Percentiles rank a stretch among this genome's conserved stretches.
Evolutionary conservation across 2,329 filamentous ascomycete species (phyloP).

Genomic region (Arthroderma uncinatum): DNA sequence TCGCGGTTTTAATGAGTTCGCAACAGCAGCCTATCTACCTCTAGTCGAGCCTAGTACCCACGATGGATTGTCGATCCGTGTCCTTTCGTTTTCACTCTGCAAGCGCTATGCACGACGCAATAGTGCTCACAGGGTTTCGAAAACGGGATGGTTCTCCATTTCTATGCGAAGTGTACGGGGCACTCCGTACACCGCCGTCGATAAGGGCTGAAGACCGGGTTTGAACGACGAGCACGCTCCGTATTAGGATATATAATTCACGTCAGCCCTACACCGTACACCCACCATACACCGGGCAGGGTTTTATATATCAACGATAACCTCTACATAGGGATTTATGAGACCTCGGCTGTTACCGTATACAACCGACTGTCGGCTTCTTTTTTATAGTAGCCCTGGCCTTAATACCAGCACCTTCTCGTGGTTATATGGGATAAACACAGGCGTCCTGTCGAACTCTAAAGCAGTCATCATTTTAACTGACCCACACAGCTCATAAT

Average conservation of each 20-base stretch:
- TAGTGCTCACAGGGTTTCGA: not conserved
- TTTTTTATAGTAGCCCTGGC: not conserved
- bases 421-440: not conserved
- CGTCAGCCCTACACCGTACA: no score
- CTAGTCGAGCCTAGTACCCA: not conserved
- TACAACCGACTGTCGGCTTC: not conserved
- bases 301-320: not conserved
- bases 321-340: not conserved
- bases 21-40: not conserved
- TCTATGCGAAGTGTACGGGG: not conserved
- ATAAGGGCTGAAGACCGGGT: not conserved
- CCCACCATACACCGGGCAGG: no score
- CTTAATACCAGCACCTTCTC: not conserved
- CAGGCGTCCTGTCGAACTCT: not conserved
- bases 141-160: not conserved
- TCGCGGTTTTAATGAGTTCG: not conserved
- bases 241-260: not conserved
- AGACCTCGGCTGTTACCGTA: not conserved
- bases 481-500: not conserved
- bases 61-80: not conserved
- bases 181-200: not conserved
- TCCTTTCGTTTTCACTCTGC: not conserved
- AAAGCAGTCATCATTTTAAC: not conserved
- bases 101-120: not conserved
- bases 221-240: not conserved